Conservation (phyloP, 352 stramenopile species). For the Thraustotheca clavata region DNA sequence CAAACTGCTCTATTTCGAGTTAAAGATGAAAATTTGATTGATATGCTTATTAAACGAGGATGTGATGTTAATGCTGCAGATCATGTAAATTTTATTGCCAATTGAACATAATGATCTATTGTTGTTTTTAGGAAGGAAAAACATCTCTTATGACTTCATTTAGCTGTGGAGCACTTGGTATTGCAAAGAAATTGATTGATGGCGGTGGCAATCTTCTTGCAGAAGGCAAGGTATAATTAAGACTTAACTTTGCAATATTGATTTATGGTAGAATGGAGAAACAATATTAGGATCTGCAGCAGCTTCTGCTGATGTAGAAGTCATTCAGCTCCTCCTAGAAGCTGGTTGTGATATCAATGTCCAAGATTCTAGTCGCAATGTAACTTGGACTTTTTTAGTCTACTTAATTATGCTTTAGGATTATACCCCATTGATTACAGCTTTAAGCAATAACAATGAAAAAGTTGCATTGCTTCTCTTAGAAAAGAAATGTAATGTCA, state of each 20-base stretch:
- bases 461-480: neutral
- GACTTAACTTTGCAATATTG: neutral
- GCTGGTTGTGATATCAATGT: neutral
- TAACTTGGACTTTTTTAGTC: neutral
- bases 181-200: neutral
- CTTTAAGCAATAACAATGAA: neutral
- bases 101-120: neutral
- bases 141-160: neutral
- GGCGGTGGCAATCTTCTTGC: neutral
- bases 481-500: neutral
- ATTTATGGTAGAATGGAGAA: neutral
- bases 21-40: neutral
- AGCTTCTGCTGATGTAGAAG: neutral
- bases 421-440: neutral
- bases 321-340: neutral
- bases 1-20: neutral
- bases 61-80: neutral
- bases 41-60: neutral
- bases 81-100: neutral
- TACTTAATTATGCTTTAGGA: neutral
- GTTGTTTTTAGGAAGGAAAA: neutral
- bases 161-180: too few species aligned
- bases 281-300: neutral
- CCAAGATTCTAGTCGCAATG: neutral
- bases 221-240: neutral